A percentile compares a stretch with the other conserved stretches of the same genome.
Evolutionary conservation across 495 filamentous ascomycete species (phyloP).

Genomic region (Hypoxylon lienhwacheense): DNA sequence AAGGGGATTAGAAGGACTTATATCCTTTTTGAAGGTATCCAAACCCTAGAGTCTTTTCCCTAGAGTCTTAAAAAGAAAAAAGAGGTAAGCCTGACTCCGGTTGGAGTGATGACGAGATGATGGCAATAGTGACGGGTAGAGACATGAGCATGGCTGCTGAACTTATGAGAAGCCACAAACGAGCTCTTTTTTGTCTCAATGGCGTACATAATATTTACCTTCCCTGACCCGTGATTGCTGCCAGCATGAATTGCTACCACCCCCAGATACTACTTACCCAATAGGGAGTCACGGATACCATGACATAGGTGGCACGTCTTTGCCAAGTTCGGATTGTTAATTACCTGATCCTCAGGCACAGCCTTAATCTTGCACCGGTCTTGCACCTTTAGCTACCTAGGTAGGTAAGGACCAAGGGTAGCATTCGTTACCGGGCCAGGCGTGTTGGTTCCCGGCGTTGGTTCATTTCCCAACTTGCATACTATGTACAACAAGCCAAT

Average conservation of each 20-base stretch:
- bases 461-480: neutral
- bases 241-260: constrained; percentile 4
- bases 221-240: constrained; percentile 11
- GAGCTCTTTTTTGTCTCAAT: constrained; percentile 12
- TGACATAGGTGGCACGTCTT: constrained; percentile 10
- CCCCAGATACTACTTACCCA: constrained; percentile 32
- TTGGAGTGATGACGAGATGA: too few species aligned
- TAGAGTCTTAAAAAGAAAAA: neutral
- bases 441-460: neutral
- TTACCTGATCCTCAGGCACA: constrained; percentile 23
- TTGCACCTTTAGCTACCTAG: too few species aligned
- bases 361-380: too few species aligned
- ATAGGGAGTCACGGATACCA: constrained; percentile 19
- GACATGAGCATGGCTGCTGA: constrained; percentile 3
- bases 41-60: too few species aligned
- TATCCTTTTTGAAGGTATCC: neutral
- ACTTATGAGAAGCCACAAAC: constrained; percentile 23
- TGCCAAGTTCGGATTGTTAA: constrained; percentile 19
- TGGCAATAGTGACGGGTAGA: too few species aligned
- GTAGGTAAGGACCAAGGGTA: too few species aligned
- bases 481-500: neutral
- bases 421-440: neutral
- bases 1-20: too few species aligned
- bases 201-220: constrained; percentile 21
- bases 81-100: constrained; percentile 14